Conservation (phyloP, 2,329 filamentous ascomycete species). For the Fusarium praegraminearum region DNA sequence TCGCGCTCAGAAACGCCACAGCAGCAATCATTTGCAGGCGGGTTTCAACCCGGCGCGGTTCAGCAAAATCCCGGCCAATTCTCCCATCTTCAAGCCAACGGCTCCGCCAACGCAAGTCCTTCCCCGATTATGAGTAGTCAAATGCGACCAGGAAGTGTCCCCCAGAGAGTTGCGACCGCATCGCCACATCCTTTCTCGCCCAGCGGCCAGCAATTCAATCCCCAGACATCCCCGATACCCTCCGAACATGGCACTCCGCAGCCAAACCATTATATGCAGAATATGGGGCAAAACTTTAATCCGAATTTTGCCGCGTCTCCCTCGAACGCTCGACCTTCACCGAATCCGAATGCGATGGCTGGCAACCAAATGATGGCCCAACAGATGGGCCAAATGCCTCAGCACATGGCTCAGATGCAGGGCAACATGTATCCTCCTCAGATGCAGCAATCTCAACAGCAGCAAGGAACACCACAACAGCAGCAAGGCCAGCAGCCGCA, state of each 20-base stretch:
- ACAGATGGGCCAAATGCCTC: constrained; percentile 61
- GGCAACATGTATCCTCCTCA: constrained; percentile 57
- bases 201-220: constrained; percentile 76
- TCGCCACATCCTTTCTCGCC: constrained; percentile 93
- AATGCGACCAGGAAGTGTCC: constrained; percentile 75
- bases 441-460: constrained; percentile 60
- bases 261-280: constrained; percentile 75
- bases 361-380: constrained; percentile 66
- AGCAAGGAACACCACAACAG: constrained; percentile 58
- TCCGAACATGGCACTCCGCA: constrained; percentile 84
- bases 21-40: constrained; percentile 77
- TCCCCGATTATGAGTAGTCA: constrained; percentile 94
- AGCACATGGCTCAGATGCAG: constrained; percentile 63
- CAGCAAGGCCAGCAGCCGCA: constrained; percentile 56
- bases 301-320: constrained; percentile 69
- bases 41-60: constrained; percentile 75
- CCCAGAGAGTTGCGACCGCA: constrained; percentile 87
- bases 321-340: constrained; percentile 67
- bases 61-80: constrained; percentile 76
- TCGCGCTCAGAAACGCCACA: constrained; percentile 95
- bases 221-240: constrained; percentile 80
- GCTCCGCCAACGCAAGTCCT: constrained; percentile 85
- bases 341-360: constrained; percentile 65
- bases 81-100: constrained; percentile 84
- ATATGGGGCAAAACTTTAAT: constrained; percentile 69